phyloP scores from a whole-genome alignment of 768 basidiomycete species.

The Mycena rebaudengoi region DNA sequence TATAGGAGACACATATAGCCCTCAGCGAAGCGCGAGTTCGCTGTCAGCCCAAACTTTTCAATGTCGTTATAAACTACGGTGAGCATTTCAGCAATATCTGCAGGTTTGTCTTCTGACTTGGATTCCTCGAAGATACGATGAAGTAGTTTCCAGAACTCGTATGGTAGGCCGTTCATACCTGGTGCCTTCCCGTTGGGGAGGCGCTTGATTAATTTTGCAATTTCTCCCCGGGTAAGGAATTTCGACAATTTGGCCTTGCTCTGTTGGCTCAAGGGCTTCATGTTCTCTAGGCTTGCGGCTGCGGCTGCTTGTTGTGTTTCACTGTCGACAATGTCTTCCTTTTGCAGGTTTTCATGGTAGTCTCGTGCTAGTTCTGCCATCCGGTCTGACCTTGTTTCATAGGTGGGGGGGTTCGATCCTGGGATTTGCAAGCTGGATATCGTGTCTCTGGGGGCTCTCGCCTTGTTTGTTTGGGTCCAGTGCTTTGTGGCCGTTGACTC shows the following conservation, averaged over 20 bases:
- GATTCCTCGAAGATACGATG: not conserved
- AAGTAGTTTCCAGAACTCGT: not conserved
- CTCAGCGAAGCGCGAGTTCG: not conserved
- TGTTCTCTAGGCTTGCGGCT: too few relatives aligned
- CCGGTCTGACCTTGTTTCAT: conserved; percentile 29
- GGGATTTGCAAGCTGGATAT: conserved; percentile 26
- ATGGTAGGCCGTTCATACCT: not conserved
- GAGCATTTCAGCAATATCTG: not conserved
- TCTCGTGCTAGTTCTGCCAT: conserved; percentile 43
- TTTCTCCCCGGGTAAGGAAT: not conserved
- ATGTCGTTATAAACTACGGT: not conserved
- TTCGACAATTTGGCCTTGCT: not conserved
- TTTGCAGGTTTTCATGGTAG: conserved; percentile 41
- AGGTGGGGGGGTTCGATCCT: not conserved
- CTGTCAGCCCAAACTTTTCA: not conserved
- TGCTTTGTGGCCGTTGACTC: conserved; percentile 28
- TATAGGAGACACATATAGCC: conserved; percentile 7
- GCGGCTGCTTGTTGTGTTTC: conserved; percentile 41
- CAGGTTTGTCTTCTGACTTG: not conserved
- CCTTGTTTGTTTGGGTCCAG: conserved; percentile 25
- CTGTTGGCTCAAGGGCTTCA: conserved; percentile 33
- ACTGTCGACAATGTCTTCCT: not conserved
- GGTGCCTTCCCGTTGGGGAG: not conserved
- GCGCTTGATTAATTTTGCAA: not conserved
- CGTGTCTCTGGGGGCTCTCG: conserved; percentile 16